Evolutionary conservation across 2,329 filamentous ascomycete species (phyloP).

Genomic region (Malbranchea zuffiana): DNA sequence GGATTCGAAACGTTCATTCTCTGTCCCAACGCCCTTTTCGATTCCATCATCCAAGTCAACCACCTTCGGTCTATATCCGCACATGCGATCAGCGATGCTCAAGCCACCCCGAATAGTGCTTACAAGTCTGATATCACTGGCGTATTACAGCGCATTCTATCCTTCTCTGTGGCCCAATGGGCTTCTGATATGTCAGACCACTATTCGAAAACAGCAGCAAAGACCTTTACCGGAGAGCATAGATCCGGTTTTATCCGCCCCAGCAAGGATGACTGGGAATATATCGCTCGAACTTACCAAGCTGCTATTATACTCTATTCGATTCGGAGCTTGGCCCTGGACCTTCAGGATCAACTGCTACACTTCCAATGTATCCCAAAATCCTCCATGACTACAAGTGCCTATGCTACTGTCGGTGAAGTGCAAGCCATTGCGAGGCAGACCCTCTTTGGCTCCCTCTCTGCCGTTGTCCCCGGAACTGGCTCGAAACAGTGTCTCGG

Average conservation of each 20-base stretch:
- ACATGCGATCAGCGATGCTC: neutral
- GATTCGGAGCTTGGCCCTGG: conserved; percentile 12
- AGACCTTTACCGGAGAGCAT: conserved; percentile 1
- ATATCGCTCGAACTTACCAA: conserved; percentile 13
- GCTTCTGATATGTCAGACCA: conserved; percentile 9
- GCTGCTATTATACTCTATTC: conserved; percentile 14
- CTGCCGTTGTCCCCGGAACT: neutral
- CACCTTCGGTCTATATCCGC: conserved; percentile 11
- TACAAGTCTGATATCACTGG: neutral
- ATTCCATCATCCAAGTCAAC: conserved; percentile 14
- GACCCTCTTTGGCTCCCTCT: conserved; percentile 10
- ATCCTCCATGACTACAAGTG: conserved; percentile 1
- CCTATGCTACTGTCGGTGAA: conserved; percentile 11
- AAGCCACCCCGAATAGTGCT: conserved; percentile 1
- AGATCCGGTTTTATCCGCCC: conserved; percentile 12
- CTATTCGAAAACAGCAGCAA: conserved; percentile 4
- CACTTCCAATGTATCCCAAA: conserved; percentile 1
- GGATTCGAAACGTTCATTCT: conserved; percentile 14
- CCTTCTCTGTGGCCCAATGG: conserved; percentile 12
- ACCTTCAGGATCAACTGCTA: conserved; percentile 11
- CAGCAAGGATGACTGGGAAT: conserved; percentile 11
- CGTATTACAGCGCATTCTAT: conserved; percentile 12
- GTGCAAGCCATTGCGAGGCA: conserved; percentile 12
- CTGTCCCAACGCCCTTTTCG: conserved; percentile 13
- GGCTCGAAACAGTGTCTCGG: conserved; percentile 8